phyloP scores from a whole-genome alignment of 495 filamentous ascomycete species.

The Penicillium nucicola region DNA sequence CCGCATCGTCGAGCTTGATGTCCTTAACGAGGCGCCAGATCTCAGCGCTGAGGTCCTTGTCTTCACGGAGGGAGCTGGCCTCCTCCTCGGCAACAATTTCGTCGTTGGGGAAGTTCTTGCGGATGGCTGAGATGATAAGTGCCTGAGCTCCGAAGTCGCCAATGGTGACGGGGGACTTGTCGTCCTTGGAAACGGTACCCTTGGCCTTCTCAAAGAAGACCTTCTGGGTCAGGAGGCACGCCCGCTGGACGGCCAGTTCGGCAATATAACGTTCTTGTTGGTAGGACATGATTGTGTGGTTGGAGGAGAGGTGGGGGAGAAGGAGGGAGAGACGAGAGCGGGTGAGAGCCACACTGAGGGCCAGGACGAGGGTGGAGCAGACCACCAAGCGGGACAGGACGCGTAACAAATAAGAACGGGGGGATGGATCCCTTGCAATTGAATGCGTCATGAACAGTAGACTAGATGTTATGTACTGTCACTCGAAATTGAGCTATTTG shows the following conservation, averaged over 20 bases:
- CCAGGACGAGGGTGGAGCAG: constrained; percentile 50
- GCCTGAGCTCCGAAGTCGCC: constrained; percentile 98
- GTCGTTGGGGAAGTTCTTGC: constrained; percentile 84
- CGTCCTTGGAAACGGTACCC: constrained; percentile 89
- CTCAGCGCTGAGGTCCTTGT: constrained; percentile 61
- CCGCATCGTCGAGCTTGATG: constrained; percentile 66
- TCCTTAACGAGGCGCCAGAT: constrained; percentile 80
- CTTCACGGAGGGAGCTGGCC: constrained; percentile 66
- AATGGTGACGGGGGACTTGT: constrained; percentile 94
- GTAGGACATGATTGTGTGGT: constrained; percentile 55
- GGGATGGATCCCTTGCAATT: neutral
- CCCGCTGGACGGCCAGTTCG: constrained; percentile 88
- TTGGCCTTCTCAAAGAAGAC: constrained; percentile 92
- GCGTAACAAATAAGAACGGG: constrained; percentile 22
- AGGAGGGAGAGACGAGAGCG: constrained; percentile 41
- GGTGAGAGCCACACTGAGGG: constrained; percentile 44
- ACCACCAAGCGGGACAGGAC: constrained; percentile 35
- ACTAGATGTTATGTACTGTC: neutral
- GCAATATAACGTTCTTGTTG: constrained; percentile 79
- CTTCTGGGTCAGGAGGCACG: constrained; percentile 80
- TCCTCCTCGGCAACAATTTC: constrained; percentile 96
- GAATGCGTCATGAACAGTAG: constrained; percentile 6
- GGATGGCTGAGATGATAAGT: constrained; percentile 85
- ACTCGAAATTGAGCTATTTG: constrained; percentile 7
- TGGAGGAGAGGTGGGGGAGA: constrained; percentile 28